These are phyloP conservation scores for Caryocar brasiliense DNA, from an alignment of 441 rosid species.

Conservation along the genomic window DNA sequence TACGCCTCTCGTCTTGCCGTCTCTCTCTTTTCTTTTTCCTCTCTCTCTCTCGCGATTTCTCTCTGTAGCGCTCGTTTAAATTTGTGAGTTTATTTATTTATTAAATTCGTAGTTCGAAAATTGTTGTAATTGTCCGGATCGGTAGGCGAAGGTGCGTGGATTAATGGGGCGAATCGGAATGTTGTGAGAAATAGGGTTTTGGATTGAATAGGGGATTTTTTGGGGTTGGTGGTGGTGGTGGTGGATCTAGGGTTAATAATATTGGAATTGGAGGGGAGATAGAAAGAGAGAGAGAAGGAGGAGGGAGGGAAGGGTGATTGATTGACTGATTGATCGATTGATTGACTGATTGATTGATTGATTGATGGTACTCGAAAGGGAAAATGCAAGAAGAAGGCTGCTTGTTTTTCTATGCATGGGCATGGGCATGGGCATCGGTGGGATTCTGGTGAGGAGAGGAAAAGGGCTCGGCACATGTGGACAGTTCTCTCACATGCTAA, in stretches of 20 bases:
- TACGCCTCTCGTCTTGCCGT: conserved; percentile 20
- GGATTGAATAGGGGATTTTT: neutral
- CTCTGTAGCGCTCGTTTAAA: neutral
- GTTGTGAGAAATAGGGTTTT: conserved; percentile 12
- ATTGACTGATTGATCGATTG: too few relatives aligned
- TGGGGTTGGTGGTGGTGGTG: too few relatives aligned
- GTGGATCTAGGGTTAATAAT: conserved; percentile 13
- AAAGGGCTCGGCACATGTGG: conserved; percentile 63
- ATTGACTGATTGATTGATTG: too few relatives aligned
- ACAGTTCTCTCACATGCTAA: conserved; percentile 48
- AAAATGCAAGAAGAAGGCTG: conserved; percentile 65
- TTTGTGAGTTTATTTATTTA: neutral
- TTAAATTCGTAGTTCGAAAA: neutral
- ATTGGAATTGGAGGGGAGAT: conserved; percentile 9
- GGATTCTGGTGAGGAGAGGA: conserved; percentile 44
- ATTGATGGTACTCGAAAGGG: conserved; percentile 47
- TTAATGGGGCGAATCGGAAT: neutral
- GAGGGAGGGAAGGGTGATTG: neutral
- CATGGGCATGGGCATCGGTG: too few relatives aligned
- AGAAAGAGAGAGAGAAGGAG: conserved; percentile 9
- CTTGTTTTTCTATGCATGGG: conserved; percentile 73
- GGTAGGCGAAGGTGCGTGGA: neutral
- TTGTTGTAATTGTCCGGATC: conserved; percentile 8
- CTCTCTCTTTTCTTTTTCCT: conserved; percentile 15
- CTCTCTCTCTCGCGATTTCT: conserved; percentile 6